Evolutionary conservation across 306 rosid species (phyloP).

Genomic region (Sicyos edulis): DNA sequence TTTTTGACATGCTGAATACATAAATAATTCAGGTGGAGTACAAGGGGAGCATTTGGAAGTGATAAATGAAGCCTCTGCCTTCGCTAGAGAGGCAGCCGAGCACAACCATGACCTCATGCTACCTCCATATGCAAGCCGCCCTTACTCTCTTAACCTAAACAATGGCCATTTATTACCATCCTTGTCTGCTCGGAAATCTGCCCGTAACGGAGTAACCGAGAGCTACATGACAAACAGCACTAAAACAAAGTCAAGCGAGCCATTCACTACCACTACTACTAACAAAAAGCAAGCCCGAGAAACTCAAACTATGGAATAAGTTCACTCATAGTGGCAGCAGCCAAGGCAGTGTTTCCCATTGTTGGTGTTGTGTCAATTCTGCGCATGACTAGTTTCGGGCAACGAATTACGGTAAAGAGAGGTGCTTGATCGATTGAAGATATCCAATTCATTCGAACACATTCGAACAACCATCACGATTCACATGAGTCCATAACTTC

Average conservation of each 20-base stretch:
- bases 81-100: conserved; percentile 82
- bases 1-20: too few species aligned
- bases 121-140: conserved; percentile 80
- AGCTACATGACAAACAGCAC: conserved; percentile 33
- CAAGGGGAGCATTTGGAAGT: too few species aligned
- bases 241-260: conserved; percentile 31
- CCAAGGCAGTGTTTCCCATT: conserved; percentile 59
- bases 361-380: conserved; percentile 68
- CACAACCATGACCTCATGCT: conserved; percentile 72
- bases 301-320: conserved; percentile 40
- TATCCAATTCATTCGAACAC: too few species aligned
- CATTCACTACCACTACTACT: conserved; percentile 22
- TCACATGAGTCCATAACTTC: too few species aligned
- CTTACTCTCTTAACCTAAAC: conserved; percentile 39
- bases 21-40: too few species aligned
- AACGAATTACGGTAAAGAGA: conserved; percentile 33
- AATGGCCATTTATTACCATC: conserved; percentile 39
- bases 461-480: too few species aligned
- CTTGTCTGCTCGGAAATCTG: conserved; percentile 38
- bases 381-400: conserved; percentile 62
- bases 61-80: conserved; percentile 77
- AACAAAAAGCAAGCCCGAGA: conserved; percentile 32
- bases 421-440: too few species aligned
- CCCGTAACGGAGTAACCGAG: conserved; percentile 43
- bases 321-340: conserved; percentile 43